Percentiles rank a stretch among this genome's conserved stretches.
phyloP scores from a whole-genome alignment of 1,139 yeast genomes.

The Barnettozyma hawaiiensis region DNA sequence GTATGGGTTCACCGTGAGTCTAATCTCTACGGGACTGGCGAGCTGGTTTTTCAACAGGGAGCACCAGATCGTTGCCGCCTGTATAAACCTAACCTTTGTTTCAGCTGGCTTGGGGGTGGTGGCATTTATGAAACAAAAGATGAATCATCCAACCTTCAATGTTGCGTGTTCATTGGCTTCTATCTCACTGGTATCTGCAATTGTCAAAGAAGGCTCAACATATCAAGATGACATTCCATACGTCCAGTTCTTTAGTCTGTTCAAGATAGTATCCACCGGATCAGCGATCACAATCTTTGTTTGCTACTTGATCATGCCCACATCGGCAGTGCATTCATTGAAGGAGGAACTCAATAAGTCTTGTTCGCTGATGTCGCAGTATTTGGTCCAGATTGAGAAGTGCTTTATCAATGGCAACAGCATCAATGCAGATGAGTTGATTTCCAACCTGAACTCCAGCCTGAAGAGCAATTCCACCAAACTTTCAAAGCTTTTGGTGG shows the following conservation, averaged over 20 bases:
- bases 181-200: conserved; percentile 63
- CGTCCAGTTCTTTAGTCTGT: conserved; percentile 48
- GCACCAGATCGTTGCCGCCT: conserved; percentile 46
- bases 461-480: conserved; percentile 38
- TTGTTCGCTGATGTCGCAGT: conserved; percentile 47
- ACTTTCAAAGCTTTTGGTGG: conserved; percentile 46
- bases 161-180: conserved; percentile 80
- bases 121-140: conserved; percentile 64
- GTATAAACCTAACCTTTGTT: conserved; percentile 50
- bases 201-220: conserved; percentile 71
- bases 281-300: conserved; percentile 51
- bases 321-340: conserved; percentile 46
- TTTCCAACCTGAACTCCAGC: conserved; percentile 30
- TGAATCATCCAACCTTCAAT: conserved; percentile 64
- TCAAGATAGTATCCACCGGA: conserved; percentile 58
- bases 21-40: conserved; percentile 50
- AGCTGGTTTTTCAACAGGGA: conserved; percentile 43
- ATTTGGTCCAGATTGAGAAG: conserved; percentile 45
- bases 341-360: conserved; percentile 46
- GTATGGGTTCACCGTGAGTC: conserved; percentile 52
- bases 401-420: conserved; percentile 50
- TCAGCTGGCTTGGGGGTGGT: conserved; percentile 57
- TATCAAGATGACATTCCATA: conserved; percentile 60
- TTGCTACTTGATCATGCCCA: conserved; percentile 63
- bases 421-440: conserved; percentile 32